Base-by-base conservation (phyloP, 1,284 basidiomycete species). In the Malassezia arunalokei region DNA sequence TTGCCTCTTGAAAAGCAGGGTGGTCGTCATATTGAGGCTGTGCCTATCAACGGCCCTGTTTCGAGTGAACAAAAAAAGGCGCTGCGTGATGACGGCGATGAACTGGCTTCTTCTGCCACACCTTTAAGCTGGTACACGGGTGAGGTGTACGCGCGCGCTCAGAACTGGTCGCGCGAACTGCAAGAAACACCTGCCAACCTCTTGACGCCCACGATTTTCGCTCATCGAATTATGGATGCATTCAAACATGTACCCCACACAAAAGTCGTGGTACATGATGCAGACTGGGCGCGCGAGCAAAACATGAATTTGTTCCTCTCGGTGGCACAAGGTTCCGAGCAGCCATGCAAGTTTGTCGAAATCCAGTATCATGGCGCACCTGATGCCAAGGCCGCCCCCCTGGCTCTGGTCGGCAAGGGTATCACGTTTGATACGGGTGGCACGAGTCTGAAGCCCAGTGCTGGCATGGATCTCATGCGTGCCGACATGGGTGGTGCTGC, bases 271-370 rank as follows among this genome's bases (percentile, higher is more conserved):
- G 80, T 85, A 12, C 82, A 78, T 42, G 87, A 91, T 62, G 81
- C 84, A 77, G 83, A 83, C 83, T 90, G 87, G 86, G 86, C 85
- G 9, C 77, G 80, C 50, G 78, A 83, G 73, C 84, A 86, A 76
- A 82, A 82, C 54, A 90, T 90, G 87, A 83, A 82, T 62, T 82
- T 84, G 2, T 90, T 91, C 80, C 80, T 92, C 27, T 88, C 86
- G 1, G 88, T 92, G 5, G 83, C 86, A 7, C 81, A 83, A 54
- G 88, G 88, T 29, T 83, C 85, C 6, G 77, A 81, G 12, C 84
- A 90, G 71, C 87, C 88, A 5, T 82, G 85, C 47, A 88, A 87
- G 71, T 82, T 91, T 74, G 77, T 92, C 49, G 87, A 91, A 75
- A 83, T 92, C 56, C 83, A 85, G 73, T 91, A 91, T 78, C 84